Conservation (phyloP, 2,329 filamentous ascomycete genomes). For the Xylariaceae sp. region DNA sequence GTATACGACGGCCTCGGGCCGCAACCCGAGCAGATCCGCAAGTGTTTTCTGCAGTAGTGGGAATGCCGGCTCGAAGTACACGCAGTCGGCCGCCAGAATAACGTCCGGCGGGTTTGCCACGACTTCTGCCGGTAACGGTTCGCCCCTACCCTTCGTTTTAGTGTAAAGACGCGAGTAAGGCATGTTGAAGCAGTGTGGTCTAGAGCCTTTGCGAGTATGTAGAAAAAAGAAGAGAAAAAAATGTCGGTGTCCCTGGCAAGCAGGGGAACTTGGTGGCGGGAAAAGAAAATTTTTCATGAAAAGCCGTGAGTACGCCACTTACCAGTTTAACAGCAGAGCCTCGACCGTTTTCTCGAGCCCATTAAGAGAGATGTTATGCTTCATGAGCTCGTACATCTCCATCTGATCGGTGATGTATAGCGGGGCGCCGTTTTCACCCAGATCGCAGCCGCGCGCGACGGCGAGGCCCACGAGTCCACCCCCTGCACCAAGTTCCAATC, state of each 20-base stretch:
- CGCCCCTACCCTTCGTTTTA: conserved; percentile 45
- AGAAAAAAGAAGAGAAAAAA: neutral
- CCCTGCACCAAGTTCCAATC: conserved; percentile 86
- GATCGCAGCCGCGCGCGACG: conserved; percentile 51
- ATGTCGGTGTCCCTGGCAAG: neutral
- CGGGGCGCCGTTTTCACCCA: conserved; percentile 39
- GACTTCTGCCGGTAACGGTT: conserved; percentile 51
- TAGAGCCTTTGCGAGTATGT: neutral
- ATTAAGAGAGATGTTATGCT: conserved; percentile 82
- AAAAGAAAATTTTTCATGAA: neutral
- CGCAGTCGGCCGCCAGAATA: conserved; percentile 91
- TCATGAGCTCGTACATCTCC: conserved; percentile 81
- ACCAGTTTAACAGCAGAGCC: conserved; percentile 78
- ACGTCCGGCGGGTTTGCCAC: conserved; percentile 62
- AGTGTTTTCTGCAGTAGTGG: conserved; percentile 78
- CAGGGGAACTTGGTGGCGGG: neutral
- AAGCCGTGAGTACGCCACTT: conserved; percentile 31
- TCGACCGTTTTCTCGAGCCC: conserved; percentile 56
- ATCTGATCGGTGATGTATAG: conserved; percentile 81
- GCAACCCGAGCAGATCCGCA: conserved; percentile 65
- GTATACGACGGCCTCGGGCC: conserved; percentile 57
- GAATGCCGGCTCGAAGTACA: conserved; percentile 95
- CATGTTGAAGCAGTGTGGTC: neutral
- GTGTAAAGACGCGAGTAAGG: conserved; percentile 7
- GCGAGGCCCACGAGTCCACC: conserved; percentile 76